Evolutionary conservation across 306 rosid genomes (phyloP), one percentile per base, ranked within the genome.

Genomic region (Gastrolobium bilobum): DNA sequence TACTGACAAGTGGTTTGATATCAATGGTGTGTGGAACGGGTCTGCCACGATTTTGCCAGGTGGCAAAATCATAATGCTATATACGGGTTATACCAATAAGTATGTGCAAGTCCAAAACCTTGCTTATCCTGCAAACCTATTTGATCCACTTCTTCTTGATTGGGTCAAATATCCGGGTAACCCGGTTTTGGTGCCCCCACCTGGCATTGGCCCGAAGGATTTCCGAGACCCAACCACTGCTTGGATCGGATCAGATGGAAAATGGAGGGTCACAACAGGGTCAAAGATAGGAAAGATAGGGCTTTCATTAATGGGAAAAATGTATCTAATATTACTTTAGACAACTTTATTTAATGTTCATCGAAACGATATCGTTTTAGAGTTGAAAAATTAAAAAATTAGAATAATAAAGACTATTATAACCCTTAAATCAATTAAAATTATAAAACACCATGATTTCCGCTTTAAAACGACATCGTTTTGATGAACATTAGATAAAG

Each of bases 1-100:
- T 14, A 92, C 97, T 2, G 91, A 90, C 72, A 65, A 37, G 2
- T 84, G 90, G 83, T 94, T 42, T 9, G 98, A 94, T 67, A 47
- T 74, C 5, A 91, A 90, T 4, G 98, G 98, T 4, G 98, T 91
- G 0, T 94, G 98, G 98, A 88, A 92, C 0, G 98, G 98, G 0
- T 91, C 98, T 0, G 91, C 98, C 56, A 94, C 97, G 0, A 0
- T 89, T 4, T 44, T 94, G 37, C 94, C 96, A 20, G 69, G 75
- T 35, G 96, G 98, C 80, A 81, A 79, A 66, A 87, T 94, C 79
- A 6, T 86, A 9, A 81, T 94, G 72, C 83, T 94, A 7, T 94
- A 94, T 66, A 94, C 98, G 0, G 97, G 98, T 0, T 87, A 85
- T 34, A 90, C 96, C 2, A 3, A 61, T 6, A 51, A 88, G 1